Base-by-base conservation (phyloP, 2,329 filamentous ascomycete species). In the Cyanodermella asteris region DNA sequence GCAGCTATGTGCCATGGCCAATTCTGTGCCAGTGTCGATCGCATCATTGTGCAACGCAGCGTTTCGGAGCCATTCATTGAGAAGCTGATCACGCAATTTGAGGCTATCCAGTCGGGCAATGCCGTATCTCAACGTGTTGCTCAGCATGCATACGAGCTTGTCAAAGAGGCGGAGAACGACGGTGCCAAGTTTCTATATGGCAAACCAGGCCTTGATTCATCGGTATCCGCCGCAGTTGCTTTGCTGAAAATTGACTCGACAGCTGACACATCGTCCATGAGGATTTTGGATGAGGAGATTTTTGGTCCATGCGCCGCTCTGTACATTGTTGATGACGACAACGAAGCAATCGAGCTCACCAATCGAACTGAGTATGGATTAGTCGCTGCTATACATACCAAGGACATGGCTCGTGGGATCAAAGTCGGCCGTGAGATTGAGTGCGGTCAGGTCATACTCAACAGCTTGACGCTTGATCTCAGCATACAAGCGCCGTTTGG, bases 351-450 rank as follows among this genome's bases (percentile, higher is more conserved):
- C 13, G 50, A 56, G 16, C 51, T 84, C 11, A 75, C 77, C 9
- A 90, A 91, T 40, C 74, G 84, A 37, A 80, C 72, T 2, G 72
- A 80, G 24, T 87, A 81, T 41, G 78, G 78, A 4, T 57, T 90
- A 7, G 55, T 58, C 3, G 60, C 67, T 3, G 62, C 75, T 0
- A 62, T 90, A 2, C 90, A 80, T 44, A 81, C 76, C 0, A 52
- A 61, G 35, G 67, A 78, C 40, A 47, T 84, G 26, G 48, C 56
- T 24, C 51, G 55, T 20, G 71, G 58, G 0, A 41, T 75, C 32
- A 52, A 60, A 5, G 45, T 75, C n/a, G 68, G 70, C 5, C 57
- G 51, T 34, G 53, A 57, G 31, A 64, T 75, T 29, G 68, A 84
- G 42, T 50, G 55, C 17, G 54, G 54, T 19, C 58, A 57, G 55